These are phyloP conservation scores for Ampelocalamus luodianensis DNA, from an alignment of 176 grass and related monocot species.

Conservation along the genomic window DNA sequence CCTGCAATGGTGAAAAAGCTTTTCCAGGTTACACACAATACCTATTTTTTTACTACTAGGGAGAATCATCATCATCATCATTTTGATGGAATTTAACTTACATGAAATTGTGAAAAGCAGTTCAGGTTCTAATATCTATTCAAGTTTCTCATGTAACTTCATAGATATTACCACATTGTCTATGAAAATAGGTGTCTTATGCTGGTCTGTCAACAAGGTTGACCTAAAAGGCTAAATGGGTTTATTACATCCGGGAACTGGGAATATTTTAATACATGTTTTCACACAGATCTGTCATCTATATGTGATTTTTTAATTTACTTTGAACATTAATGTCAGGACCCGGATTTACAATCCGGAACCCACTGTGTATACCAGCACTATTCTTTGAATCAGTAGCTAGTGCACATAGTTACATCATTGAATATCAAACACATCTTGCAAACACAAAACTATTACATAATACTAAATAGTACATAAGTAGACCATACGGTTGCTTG, in stretches of 20 bases:
- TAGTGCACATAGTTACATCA: too few species aligned
- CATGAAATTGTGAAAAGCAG: slow-evolving; percentile 10
- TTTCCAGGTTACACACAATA: slow-evolving; percentile 74
- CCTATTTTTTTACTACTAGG: slow-evolving; percentile 12
- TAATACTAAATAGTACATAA: too few species aligned
- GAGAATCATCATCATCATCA: not conserved
- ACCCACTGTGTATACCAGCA: too few species aligned
- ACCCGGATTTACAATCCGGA: too few species aligned
- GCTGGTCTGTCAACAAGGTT: slow-evolving; percentile 4
- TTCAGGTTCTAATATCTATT: slow-evolving; percentile 9
- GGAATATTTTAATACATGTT: slow-evolving; percentile 10
- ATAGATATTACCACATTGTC: not conserved
- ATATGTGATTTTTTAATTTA: slow-evolving; percentile 11
- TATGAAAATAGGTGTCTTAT: not conserved
- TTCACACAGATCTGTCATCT: not conserved
- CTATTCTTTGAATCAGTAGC: too few species aligned
- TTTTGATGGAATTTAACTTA: slow-evolving; percentile 12
- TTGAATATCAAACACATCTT: too few species aligned
- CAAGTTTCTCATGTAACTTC: slow-evolving; percentile 17
- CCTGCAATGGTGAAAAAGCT: slow-evolving; percentile 90
- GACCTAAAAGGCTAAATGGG: not conserved
- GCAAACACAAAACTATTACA: too few species aligned
- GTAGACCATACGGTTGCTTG: too few species aligned
- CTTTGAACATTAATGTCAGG: not conserved
- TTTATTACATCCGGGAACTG: slow-evolving; percentile 16